These are phyloP conservation scores for Schwanniomyces yamadae DNA, from an alignment of 805 yeast genomes.

Conservation along the genomic window DNA sequence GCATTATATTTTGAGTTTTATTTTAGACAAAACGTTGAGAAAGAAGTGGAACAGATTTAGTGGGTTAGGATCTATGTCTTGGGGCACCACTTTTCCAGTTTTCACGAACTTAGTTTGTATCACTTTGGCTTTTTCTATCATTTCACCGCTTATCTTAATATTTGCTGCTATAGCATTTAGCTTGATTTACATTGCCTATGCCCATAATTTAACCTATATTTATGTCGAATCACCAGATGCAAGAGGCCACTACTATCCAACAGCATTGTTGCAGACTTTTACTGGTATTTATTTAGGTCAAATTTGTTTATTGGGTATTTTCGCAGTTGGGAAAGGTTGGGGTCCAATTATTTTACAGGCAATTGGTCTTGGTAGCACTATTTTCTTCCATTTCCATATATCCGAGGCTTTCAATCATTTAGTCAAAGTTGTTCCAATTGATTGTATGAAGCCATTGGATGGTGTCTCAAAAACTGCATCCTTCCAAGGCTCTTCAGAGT, in stretches of 20 bases:
- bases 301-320: slow-evolving; percentile 79
- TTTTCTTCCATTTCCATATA: slow-evolving; percentile 65
- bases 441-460: slow-evolving; percentile 74
- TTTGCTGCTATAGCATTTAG: slow-evolving; percentile 72
- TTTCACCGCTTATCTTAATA: slow-evolving; percentile 78
- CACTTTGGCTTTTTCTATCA: slow-evolving; percentile 63
- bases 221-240: slow-evolving; percentile 65
- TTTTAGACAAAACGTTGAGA: slow-evolving; percentile 64
- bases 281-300: slow-evolving; percentile 88
- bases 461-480: slow-evolving; percentile 68
- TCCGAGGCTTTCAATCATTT: slow-evolving; percentile 65
- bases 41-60: slow-evolving; percentile 64
- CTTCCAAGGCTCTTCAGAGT: slow-evolving; percentile 35
- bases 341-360: slow-evolving; percentile 84
- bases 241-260: slow-evolving; percentile 82
- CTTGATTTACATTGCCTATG: slow-evolving; percentile 71
- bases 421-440: slow-evolving; percentile 59
- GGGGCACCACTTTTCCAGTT: slow-evolving; percentile 81
- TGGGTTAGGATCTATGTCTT: slow-evolving; percentile 49
- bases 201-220: slow-evolving; percentile 76
- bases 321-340: slow-evolving; percentile 91
- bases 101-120: slow-evolving; percentile 72
- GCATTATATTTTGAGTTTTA: slow-evolving; percentile 55
- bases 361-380: slow-evolving; percentile 61
- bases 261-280: slow-evolving; percentile 84